Evolutionary conservation across 441 rosid species (phyloP), one percentile per base, ranked within the genome.

Genomic region (Kokia cookei): DNA sequence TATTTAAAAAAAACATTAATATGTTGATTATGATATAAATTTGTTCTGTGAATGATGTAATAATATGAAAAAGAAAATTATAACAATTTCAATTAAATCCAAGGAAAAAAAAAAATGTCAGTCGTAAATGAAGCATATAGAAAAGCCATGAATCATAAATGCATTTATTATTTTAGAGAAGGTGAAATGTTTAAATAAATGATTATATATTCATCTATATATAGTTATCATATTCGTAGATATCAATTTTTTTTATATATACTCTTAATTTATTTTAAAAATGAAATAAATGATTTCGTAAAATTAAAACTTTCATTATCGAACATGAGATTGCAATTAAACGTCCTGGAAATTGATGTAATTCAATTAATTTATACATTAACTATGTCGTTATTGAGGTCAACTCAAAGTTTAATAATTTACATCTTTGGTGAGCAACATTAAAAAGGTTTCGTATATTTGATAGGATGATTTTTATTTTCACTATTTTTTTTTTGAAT

Each of bases 101-200:
- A 13, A 48, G 13, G 61, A 57, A 12, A 24, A 9, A 24, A 9
- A 55, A 19, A 55, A 3, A 58, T 58, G 40, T 26, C 9, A 68
- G 17, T 43, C 17, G 17, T 29, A 67, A 48, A 48, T 48, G 57
- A 48, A 48, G 51, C 24, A 67, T 58, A 32, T 32, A 32, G 4
- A 45, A 57, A 71, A 59, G 40, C 54, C 64, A 76, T 73, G 69
- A 80, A 27, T 65, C 70, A 75, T 54, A n/a, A 65, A 57, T 76
- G 81, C 88, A 82, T 84, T 84, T 82, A 82, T 74, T 70, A 77
- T 14, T 62, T 42, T 42, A 67, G 35, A 71, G 59, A 70, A 72
- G 81, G 35, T 48, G 74, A 48, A 63, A 55, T 9, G 62, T 50
- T 60, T 72, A 48, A 73, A 69, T 74, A 54, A 19, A 19, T 19